These are phyloP conservation scores for Camptophora hylomeconis DNA, from an alignment of 2,329 filamentous ascomycete genomes.

Conservation along the genomic window DNA sequence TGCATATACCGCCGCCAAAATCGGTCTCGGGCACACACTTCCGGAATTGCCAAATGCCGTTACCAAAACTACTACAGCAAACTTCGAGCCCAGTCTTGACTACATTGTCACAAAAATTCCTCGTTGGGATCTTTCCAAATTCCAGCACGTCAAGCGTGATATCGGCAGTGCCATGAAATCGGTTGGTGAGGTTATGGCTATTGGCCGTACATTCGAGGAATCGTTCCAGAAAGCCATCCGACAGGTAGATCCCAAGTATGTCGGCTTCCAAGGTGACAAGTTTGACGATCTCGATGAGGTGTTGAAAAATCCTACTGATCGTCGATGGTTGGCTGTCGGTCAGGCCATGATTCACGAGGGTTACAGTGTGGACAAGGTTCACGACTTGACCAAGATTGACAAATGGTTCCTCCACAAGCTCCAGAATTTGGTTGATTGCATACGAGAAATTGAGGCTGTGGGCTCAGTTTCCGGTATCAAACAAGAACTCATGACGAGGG, in stretches of 20 bases:
- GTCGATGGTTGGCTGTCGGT: slow-evolving; percentile 91
- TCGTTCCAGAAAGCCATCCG: slow-evolving; percentile 98
- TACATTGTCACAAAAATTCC: slow-evolving; percentile 99
- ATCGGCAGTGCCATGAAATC: slow-evolving; percentile 99
- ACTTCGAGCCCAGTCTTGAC: slow-evolving; percentile 94
- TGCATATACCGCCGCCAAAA: slow-evolving; percentile 96
- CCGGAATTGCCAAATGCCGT: slow-evolving; percentile 95
- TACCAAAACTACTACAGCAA: slow-evolving; percentile 95
- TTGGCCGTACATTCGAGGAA: slow-evolving; percentile 95
- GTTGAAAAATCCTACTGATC: slow-evolving; percentile 84
- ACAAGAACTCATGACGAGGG: slow-evolving; percentile 75
- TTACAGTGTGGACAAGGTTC: slow-evolving; percentile 82
- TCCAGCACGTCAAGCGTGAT: slow-evolving; percentile 95
- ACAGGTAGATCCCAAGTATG: slow-evolving; percentile 82
- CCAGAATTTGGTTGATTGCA: slow-evolving; percentile 89
- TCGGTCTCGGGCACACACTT: slow-evolving; percentile 86
- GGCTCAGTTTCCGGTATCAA: slow-evolving; percentile 74
- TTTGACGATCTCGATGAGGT: slow-evolving; percentile 88
- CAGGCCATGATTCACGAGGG: slow-evolving; percentile 96
- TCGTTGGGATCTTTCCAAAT: slow-evolving; percentile 95
- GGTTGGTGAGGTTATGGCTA: slow-evolving; percentile 98
- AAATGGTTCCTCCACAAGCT: slow-evolving; percentile 99
- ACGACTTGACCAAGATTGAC: slow-evolving; percentile 95
- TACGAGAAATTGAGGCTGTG: slow-evolving; percentile 68
- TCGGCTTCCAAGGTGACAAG: slow-evolving; percentile 89